Conservation (phyloP, 108 stramenopile species). For the Fistulifera solaris region DNA sequence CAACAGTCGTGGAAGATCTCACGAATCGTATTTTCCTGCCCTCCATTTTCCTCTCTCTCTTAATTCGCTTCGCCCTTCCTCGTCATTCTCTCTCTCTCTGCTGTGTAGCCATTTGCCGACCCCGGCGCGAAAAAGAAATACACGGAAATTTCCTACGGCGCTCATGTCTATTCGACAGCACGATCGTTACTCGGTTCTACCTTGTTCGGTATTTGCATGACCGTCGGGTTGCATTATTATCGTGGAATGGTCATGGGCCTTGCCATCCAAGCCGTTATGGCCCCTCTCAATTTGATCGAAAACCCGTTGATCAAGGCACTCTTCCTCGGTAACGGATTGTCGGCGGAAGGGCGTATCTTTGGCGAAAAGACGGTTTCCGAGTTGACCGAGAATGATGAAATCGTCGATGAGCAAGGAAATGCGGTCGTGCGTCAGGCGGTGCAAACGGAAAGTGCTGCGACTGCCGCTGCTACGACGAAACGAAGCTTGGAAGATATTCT, state of each 20-base stretch:
- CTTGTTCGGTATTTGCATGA: conserved; percentile 71
- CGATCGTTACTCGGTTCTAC: conserved; percentile 55
- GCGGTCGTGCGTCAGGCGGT: conserved; percentile 24
- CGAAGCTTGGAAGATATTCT: conserved; percentile 60
- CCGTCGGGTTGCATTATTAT: conserved; percentile 74
- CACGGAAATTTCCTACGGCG: conserved; percentile 41
- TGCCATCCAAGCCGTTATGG: conserved; percentile 83
- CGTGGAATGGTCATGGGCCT: conserved; percentile 85
- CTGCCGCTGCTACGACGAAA: not conserved
- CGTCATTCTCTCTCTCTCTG: too few species aligned
- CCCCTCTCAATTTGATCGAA: conserved; percentile 66
- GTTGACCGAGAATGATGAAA: conserved; percentile 46
- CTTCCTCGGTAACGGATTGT: conserved; percentile 49
- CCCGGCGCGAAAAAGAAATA: conserved; percentile 74
- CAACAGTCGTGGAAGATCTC: too few species aligned
- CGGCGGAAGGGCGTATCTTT: conserved; percentile 50
- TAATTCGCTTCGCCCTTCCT: too few species aligned
- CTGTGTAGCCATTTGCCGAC: conserved; percentile 71
- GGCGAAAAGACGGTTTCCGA: conserved; percentile 60
- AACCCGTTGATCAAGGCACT: conserved; percentile 52
- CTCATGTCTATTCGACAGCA: conserved; percentile 38
- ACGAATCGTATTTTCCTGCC: too few species aligned
- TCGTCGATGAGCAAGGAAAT: conserved; percentile 60
- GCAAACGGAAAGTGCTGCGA: conserved; percentile 10
- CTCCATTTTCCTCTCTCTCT: not conserved